Evolutionary conservation across 352 stramenopile genomes (phyloP).

Genomic region (Phytophthora aleatoria): DNA sequence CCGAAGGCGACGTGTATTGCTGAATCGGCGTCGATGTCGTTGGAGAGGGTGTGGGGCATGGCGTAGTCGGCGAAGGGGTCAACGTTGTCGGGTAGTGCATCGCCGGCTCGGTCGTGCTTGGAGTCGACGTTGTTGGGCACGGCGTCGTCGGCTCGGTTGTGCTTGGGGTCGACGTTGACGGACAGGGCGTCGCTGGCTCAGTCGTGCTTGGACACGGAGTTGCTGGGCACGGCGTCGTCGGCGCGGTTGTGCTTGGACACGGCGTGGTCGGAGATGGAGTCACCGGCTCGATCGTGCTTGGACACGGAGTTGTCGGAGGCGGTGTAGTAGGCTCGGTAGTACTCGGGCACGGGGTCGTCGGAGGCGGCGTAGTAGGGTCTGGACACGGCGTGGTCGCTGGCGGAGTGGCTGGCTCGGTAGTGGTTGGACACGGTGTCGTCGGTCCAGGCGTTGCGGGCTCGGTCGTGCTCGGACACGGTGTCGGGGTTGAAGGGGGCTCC

Average conservation of each 20-base stretch:
- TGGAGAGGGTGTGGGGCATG: neutral
- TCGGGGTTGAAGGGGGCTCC: neutral
- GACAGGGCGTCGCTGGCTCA: neutral
- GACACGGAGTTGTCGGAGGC: neutral
- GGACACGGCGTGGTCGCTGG: neutral
- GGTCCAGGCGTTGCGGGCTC: neutral
- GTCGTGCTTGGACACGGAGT: neutral
- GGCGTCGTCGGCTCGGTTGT: neutral
- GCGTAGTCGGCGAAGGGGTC: neutral
- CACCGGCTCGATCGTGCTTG: conserved; percentile 1
- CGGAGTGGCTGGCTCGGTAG: neutral
- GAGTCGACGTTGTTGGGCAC: neutral
- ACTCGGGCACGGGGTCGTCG: conserved; percentile 1
- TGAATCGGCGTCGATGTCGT: conserved; percentile 2
- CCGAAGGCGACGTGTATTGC: neutral
- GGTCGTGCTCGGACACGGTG: neutral
- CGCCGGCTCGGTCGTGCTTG: neutral
- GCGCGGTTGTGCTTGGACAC: neutral
- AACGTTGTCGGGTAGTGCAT: neutral
- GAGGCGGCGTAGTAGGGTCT: neutral
- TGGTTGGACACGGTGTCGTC: neutral
- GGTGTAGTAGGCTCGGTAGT: neutral
- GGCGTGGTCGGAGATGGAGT: conserved; percentile 4
- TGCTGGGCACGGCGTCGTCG: neutral
- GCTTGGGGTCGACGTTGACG: neutral